Evolutionary conservation across 805 yeast genomes (phyloP).

Genomic region (Wickerhamiella brachini): DNA sequence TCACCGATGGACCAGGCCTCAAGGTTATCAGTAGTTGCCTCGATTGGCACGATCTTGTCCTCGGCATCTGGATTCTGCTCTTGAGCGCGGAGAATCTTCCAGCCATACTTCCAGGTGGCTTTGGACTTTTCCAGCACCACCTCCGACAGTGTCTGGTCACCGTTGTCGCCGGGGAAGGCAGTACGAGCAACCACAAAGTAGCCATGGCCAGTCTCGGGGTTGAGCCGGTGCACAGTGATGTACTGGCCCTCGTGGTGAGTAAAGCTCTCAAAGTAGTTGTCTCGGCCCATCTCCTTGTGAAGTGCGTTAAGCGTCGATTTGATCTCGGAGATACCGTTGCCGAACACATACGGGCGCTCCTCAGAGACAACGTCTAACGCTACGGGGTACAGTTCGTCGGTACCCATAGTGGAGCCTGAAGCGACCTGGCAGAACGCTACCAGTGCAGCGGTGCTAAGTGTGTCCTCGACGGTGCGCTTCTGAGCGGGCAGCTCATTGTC

Average conservation of each 20-base stretch:
- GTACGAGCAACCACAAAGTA: slow-evolving; percentile 81
- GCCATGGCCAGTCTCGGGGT: slow-evolving; percentile 75
- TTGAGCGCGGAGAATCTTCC: slow-evolving; percentile 35
- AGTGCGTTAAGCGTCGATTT: slow-evolving; percentile 32
- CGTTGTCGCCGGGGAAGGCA: slow-evolving; percentile 40
- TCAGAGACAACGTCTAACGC: slow-evolving; percentile 73
- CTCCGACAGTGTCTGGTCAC: slow-evolving; percentile 21
- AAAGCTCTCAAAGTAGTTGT: slow-evolving; percentile 73
- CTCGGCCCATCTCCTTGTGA: slow-evolving; percentile 28
- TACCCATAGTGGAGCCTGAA: slow-evolving; percentile 87
- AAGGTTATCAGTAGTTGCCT: slow-evolving; percentile 45
- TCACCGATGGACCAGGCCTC: slow-evolving; percentile 35
- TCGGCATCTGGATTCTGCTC: slow-evolving; percentile 35
- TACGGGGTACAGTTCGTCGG: slow-evolving; percentile 80
- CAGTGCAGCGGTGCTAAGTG: slow-evolving; percentile 86
- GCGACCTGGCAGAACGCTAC: slow-evolving; percentile 90
- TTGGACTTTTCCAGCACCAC: slow-evolving; percentile 23
- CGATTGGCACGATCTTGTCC: slow-evolving; percentile 42
- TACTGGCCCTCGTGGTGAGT: slow-evolving; percentile 89
- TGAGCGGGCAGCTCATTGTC: slow-evolving; percentile 85
- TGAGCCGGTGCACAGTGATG: slow-evolving; percentile 77
- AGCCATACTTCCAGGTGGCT: slow-evolving; percentile 37
- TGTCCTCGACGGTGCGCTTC: slow-evolving; percentile 85
- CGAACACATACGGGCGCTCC: slow-evolving; percentile 40
- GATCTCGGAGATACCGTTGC: slow-evolving; percentile 61